Evolutionary conservation across 352 stramenopile genomes (phyloP).

Genomic region (Pythium folliculosum): DNA sequence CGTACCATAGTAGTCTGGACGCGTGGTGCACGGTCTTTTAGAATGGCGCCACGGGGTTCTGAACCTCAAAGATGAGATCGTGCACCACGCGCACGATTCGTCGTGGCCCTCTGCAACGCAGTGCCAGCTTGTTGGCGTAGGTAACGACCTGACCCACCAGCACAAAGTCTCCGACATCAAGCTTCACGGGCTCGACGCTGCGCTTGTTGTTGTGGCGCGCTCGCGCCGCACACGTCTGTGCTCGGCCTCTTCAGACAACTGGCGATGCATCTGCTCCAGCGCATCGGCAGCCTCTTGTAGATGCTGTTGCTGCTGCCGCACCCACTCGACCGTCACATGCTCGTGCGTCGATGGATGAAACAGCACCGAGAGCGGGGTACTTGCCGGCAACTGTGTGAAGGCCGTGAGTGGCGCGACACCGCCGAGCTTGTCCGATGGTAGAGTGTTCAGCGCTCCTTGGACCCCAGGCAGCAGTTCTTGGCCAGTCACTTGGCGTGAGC

Average conservation of each 20-base stretch:
- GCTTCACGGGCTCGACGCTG: neutral
- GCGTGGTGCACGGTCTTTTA: constrained; percentile 1
- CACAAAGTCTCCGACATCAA: constrained; percentile 9
- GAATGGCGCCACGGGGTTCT: constrained; percentile 2
- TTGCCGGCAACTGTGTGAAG: constrained; percentile 29
- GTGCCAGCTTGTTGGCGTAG: constrained; percentile 11
- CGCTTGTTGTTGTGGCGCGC: neutral
- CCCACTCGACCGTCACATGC: constrained; percentile 14
- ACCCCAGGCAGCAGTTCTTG: constrained; percentile 26
- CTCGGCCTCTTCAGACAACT: constrained; percentile 10
- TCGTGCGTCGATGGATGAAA: constrained; percentile 6
- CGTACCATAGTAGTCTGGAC: constrained; percentile 4
- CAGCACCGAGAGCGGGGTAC: neutral
- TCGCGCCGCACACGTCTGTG: neutral
- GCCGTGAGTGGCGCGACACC: constrained; percentile 30
- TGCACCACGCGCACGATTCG: neutral
- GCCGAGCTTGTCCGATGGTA: constrained; percentile 23
- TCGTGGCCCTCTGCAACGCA: constrained; percentile 1
- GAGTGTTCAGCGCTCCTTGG: constrained; percentile 26
- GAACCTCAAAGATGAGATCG: constrained; percentile 14
- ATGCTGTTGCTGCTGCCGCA: neutral
- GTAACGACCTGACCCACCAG: neutral
- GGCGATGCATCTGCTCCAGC: constrained; percentile 10
- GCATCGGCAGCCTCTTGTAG: constrained; percentile 1
- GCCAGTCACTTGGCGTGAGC: constrained; percentile 13